A percentile compares a stretch with the other conserved stretches of the same genome.
These are phyloP conservation scores for Pythium rishiriense DNA, from an alignment of 352 stramenopile species.

Conservation along the genomic window DNA sequence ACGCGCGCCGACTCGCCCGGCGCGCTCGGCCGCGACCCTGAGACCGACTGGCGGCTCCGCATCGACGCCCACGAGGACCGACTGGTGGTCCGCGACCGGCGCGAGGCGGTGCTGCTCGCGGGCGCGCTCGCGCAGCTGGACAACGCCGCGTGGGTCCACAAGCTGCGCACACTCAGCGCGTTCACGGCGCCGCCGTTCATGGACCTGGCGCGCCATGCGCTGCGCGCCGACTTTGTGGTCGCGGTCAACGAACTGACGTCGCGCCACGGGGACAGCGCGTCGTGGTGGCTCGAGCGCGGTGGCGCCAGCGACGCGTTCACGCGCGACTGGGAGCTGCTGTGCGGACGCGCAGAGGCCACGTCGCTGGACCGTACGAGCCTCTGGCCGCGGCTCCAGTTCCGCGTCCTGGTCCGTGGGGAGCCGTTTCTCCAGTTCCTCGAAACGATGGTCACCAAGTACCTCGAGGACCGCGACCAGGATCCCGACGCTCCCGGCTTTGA, in stretches of 20 bases:
- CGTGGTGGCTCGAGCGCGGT: no score
- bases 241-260: no score
- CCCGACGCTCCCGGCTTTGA: neutral
- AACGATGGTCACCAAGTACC: neutral
- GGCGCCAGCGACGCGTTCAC: no score
- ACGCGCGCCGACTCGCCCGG: conserved; percentile 1
- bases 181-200: neutral
- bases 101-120: neutral
- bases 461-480: neutral
- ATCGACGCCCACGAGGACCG: no score
- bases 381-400: no score
- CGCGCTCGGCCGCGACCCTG: neutral
- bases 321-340: no score
- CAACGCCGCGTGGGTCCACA: conserved; percentile 1
- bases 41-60: conserved; percentile 1
- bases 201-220: neutral
- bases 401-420: neutral
- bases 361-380: no score
- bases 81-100: no score
- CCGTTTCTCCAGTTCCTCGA: neutral
- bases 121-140: neutral
- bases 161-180: neutral
- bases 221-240: neutral
- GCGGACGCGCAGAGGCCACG: no score
- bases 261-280: no score